Conservation (phyloP, 352 stramenopile species). For the Achlya hypogyna region DNA sequence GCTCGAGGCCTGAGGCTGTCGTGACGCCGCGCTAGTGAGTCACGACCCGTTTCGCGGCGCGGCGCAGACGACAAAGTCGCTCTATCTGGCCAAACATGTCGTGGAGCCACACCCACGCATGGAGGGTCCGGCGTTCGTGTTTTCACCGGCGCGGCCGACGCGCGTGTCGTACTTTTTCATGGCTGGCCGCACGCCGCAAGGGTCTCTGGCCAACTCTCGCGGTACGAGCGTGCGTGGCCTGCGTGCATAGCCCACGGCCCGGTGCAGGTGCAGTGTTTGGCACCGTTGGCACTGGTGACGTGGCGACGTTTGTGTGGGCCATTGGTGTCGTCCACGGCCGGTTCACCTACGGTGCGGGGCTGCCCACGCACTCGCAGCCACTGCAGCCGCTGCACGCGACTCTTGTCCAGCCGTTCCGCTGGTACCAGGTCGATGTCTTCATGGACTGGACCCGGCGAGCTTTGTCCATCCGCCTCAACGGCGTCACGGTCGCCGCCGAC, state of each 20-base stretch:
- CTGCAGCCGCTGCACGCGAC: background rate
- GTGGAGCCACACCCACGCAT: conserved; percentile 41
- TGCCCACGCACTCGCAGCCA: background rate
- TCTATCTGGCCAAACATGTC: conserved; percentile 24
- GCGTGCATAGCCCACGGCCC: background rate
- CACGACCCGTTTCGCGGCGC: conserved; percentile 52
- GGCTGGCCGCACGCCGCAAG: conserved; percentile 36
- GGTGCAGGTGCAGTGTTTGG: conserved; percentile 44
- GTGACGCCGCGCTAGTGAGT: background rate
- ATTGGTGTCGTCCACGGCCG: conserved; percentile 52
- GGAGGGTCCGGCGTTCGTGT: background rate
- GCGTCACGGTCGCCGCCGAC: conserved; percentile 65
- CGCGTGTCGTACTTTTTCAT: conserved; percentile 76
- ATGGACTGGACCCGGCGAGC: conserved; percentile 72
- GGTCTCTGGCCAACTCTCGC: conserved; percentile 36
- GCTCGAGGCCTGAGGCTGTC: background rate
- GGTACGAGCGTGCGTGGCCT: conserved; percentile 17
- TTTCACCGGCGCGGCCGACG: conserved; percentile 26
- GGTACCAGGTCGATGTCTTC: conserved; percentile 93
- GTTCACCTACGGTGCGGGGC: conserved; percentile 49
- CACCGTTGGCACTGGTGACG: conserved; percentile 23
- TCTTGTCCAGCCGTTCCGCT: conserved; percentile 57
- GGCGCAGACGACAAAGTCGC: conserved; percentile 54
- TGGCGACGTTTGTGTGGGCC: conserved; percentile 41
- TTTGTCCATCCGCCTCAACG: conserved; percentile 89